phyloP scores from a whole-genome alignment of 345 rosid genomes.

The Euphorbia peplus region DNA sequence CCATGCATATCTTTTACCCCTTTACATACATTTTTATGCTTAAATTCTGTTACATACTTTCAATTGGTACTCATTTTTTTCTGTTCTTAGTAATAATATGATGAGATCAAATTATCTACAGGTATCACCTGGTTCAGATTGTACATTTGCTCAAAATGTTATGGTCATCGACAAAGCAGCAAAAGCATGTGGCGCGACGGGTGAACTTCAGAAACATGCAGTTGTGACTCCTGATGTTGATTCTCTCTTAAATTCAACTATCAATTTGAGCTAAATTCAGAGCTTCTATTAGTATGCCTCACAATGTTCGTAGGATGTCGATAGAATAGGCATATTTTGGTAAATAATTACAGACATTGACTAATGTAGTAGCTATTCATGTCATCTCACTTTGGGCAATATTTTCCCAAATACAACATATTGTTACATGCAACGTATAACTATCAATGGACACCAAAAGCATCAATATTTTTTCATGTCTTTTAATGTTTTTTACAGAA shows the following conservation, averaged over 20 bases:
- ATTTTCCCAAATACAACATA: neutral
- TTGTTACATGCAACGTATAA: too few relatives aligned
- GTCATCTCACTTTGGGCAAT: too few relatives aligned
- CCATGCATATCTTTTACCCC: too few relatives aligned
- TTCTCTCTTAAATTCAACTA: slow-evolving; percentile 43
- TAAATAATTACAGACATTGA: too few relatives aligned
- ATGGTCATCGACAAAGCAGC: slow-evolving; percentile 45
- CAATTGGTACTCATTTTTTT: too few relatives aligned
- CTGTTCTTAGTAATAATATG: neutral
- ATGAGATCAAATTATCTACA: slow-evolving; percentile 25
- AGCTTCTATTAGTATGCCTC: neutral
- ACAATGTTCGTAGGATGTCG: neutral
- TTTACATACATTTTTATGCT: too few relatives aligned
- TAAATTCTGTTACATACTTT: neutral
- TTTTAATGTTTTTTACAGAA: neutral
- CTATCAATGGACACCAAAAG: too few relatives aligned
- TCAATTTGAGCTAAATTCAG: slow-evolving; percentile 17
- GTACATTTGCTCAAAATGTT: slow-evolving; percentile 63
- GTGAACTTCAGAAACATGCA: slow-evolving; percentile 62
- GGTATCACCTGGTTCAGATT: slow-evolving; percentile 65
- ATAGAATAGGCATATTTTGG: neutral
- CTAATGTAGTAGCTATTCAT: too few relatives aligned
- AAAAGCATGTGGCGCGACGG: slow-evolving; percentile 51
- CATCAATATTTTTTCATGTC: too few relatives aligned
- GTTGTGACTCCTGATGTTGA: slow-evolving; percentile 65